phyloP scores from a whole-genome alignment of 2,329 filamentous ascomycete species.

The Phyllosticta paracitricarpa region DNA sequence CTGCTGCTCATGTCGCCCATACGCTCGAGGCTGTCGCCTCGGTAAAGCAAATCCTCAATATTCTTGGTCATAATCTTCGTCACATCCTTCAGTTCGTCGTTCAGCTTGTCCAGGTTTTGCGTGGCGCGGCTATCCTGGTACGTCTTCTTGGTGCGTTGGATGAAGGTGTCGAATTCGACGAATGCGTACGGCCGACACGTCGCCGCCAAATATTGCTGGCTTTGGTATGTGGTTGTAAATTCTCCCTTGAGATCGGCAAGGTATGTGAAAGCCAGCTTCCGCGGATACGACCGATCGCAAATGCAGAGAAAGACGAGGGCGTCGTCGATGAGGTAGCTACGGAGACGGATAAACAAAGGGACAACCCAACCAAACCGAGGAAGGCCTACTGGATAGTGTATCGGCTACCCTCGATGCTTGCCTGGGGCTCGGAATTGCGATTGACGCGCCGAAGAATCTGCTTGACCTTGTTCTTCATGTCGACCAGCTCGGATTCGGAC shows the following conservation, averaged over 20 bases:
- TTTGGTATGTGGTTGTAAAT: conserved; percentile 77
- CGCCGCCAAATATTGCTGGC: conserved; percentile 61
- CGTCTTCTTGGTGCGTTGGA: conserved; percentile 81
- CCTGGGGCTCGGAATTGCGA: conserved; percentile 81
- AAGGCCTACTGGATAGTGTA: conserved; percentile 72
- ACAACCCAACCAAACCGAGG: background rate
- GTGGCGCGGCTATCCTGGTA: conserved; percentile 88
- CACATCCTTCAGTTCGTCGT: conserved; percentile 94
- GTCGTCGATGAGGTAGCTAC: conserved; percentile 72
- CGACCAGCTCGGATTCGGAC: conserved; percentile 65
- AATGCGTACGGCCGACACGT: conserved; percentile 85
- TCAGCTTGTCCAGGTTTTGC: conserved; percentile 88
- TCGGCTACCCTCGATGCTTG: conserved; percentile 75
- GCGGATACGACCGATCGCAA: conserved; percentile 86
- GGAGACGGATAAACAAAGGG: conserved; percentile 13
- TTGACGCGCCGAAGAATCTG: conserved; percentile 81
- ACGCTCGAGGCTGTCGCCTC: conserved; percentile 85
- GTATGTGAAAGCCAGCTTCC: conserved; percentile 97
- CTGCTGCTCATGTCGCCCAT: conserved; percentile 93
- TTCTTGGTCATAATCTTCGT: conserved; percentile 99
- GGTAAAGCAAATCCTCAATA: conserved; percentile 92
- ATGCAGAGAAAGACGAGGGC: conserved; percentile 89
- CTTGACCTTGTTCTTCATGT: conserved; percentile 81
- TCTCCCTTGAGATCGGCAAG: conserved; percentile 84
- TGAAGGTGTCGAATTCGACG: conserved; percentile 97